phyloP scores from a whole-genome alignment of 176 grass and related monocot genomes.

The Pontederia paniculata region DNA sequence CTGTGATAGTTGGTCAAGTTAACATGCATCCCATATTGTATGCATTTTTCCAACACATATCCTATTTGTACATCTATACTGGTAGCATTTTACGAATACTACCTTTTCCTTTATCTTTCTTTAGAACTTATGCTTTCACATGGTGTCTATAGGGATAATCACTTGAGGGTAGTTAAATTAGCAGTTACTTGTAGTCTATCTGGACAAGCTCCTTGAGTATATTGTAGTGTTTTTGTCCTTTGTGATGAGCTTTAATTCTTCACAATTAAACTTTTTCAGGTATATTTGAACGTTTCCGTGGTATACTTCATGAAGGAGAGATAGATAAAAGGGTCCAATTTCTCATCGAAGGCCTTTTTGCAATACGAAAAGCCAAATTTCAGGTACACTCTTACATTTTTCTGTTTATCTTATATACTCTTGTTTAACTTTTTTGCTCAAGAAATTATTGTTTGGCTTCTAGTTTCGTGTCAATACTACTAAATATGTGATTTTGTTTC shows the following conservation, averaged over 20 bases:
- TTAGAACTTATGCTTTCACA: too few relatives aligned
- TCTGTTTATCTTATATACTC: background rate
- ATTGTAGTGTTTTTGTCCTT: background rate
- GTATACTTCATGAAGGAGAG: conserved; percentile 94
- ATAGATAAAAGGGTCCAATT: conserved; percentile 96
- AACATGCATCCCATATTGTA: too few relatives aligned
- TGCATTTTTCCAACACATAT: too few relatives aligned
- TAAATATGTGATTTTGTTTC: conserved; percentile 10
- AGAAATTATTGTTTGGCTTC: conserved; percentile 3
- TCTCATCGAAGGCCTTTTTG: conserved; percentile 94
- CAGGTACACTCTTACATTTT: conserved; percentile 43
- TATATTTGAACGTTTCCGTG: conserved; percentile 97
- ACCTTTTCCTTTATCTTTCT: too few relatives aligned
- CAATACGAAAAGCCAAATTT: conserved; percentile 95
- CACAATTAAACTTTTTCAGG: conserved; percentile 29
- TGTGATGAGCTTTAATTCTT: background rate
- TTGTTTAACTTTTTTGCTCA: background rate
- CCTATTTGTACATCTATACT: too few relatives aligned
- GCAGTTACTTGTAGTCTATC: too few relatives aligned
- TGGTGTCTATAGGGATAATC: too few relatives aligned
- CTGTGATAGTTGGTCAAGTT: too few relatives aligned
- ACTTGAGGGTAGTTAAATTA: too few relatives aligned
- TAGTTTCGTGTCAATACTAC: conserved; percentile 7
- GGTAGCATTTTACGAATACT: too few relatives aligned
- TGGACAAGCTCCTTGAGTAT: too few relatives aligned